phyloP scores from a whole-genome alignment of 2,329 filamentous ascomycete genomes.

The Intubia oerlemansii region DNA sequence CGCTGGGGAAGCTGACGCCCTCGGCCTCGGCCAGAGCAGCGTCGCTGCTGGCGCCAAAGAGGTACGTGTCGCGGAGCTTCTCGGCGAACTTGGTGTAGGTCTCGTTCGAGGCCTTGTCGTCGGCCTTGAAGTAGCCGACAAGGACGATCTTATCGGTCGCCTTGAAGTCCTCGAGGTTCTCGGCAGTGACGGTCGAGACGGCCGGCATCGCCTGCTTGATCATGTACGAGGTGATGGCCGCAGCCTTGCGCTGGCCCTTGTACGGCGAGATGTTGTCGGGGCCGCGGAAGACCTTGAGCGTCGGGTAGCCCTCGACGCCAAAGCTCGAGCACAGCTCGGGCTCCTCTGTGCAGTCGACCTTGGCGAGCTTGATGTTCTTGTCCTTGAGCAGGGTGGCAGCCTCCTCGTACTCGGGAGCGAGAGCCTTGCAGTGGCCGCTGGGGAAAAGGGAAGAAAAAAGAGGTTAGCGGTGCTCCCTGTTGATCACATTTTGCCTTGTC shows the following conservation, averaged over 20 bases:
- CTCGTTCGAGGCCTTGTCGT: slow-evolving; percentile 71
- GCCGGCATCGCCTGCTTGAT: slow-evolving; percentile 91
- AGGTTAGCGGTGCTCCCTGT: no score
- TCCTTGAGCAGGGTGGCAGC: slow-evolving; percentile 69
- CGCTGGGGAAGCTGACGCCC: slow-evolving; percentile 65
- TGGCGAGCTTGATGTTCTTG: slow-evolving; percentile 67
- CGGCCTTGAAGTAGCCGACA: slow-evolving; percentile 63
- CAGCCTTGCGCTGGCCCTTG: slow-evolving; percentile 72
- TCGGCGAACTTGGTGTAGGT: slow-evolving; percentile 58
- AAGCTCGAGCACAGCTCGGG: slow-evolving; percentile 73
- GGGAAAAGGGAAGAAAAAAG: slow-evolving; percentile 9
- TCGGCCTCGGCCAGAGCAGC: slow-evolving; percentile 70
- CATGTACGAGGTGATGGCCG: slow-evolving; percentile 69
- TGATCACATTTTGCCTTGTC: no score
- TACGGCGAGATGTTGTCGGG: slow-evolving; percentile 64
- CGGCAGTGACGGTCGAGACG: slow-evolving; percentile 62
- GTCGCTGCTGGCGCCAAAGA: slow-evolving; percentile 79
- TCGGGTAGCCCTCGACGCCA: slow-evolving; percentile 94
- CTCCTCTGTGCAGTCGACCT: slow-evolving; percentile 92
- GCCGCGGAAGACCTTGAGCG: slow-evolving; percentile 96
- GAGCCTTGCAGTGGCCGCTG: slow-evolving; percentile 96
- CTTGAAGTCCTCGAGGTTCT: slow-evolving; percentile 89
- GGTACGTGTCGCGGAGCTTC: slow-evolving; percentile 68
- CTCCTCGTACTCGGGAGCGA: slow-evolving; percentile 80
- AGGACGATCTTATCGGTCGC: slow-evolving; percentile 91